Conservation (phyloP, 441 rosid species). For the Capsella rubella region DNA sequence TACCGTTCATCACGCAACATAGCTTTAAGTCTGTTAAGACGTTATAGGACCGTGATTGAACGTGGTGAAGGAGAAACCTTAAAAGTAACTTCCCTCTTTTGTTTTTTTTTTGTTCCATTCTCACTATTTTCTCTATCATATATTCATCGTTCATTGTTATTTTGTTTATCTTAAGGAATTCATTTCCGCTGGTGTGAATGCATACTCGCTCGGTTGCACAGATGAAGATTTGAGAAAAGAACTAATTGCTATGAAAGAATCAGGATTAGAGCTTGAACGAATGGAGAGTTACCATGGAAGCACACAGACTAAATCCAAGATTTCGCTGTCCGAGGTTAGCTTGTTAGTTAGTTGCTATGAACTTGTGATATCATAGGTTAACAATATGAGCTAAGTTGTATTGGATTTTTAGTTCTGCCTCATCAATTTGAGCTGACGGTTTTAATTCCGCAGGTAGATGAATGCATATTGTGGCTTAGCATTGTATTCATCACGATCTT, state of each 20-base stretch:
- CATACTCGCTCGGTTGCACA: conserved; percentile 86
- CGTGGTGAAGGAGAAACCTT: conserved; percentile 95
- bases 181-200: conserved; percentile 86
- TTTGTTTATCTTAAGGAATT: conserved; percentile 56
- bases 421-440: neutral
- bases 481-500: conserved; percentile 88
- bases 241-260: conserved; percentile 71
- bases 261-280: conserved; percentile 68
- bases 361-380: neutral
- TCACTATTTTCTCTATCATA: neutral
- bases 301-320: conserved; percentile 71
- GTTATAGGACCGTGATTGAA: conserved; percentile 79
- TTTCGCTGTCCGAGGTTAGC: conserved; percentile 66
- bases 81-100: conserved; percentile 59
- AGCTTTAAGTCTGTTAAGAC: conserved; percentile 82
- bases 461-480: conserved; percentile 90
- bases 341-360: conserved; percentile 4
- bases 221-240: conserved; percentile 81
- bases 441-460: conserved; percentile 62
- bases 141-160: conserved; percentile 11
- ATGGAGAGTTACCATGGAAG: conserved; percentile 66
- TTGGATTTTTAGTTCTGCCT: neutral
- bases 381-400: neutral
- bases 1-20: conserved; percentile 88
- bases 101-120: conserved; percentile 28